A percentile compares a stretch with the other conserved stretches of the same genome.
phyloP scores from a whole-genome alignment of 768 basidiomycete genomes.

The Kwoniella europaea region DNA sequence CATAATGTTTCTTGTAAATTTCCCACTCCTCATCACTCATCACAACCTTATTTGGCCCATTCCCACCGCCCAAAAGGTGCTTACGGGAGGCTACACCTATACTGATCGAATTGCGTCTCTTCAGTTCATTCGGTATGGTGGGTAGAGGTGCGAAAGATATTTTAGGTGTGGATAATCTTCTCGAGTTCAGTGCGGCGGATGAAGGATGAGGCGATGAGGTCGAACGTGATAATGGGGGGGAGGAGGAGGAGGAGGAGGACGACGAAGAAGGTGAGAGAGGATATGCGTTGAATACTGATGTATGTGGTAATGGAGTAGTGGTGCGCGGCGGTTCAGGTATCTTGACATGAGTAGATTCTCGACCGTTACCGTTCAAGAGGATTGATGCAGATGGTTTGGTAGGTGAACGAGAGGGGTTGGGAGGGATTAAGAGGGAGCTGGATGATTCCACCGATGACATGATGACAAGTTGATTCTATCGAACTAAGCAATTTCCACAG shows the following conservation, averaged over 20 bases:
- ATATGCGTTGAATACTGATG: slow-evolving; percentile 46
- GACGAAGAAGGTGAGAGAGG: slow-evolving; percentile 43
- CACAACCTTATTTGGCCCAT: slow-evolving; percentile 25
- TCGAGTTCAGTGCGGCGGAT: slow-evolving; percentile 11
- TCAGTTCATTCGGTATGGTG: slow-evolving; percentile 44
- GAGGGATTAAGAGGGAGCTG: slow-evolving; percentile 36
- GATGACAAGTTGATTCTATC: background rate
- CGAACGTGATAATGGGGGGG: slow-evolving; percentile 24
- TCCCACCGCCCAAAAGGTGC: slow-evolving; percentile 34
- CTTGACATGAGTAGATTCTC: slow-evolving; percentile 47
- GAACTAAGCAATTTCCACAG: no score
- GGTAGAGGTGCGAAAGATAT: slow-evolving; percentile 53
- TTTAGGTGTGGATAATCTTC: slow-evolving; percentile 22
- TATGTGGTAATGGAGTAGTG: slow-evolving; percentile 13
- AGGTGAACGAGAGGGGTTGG: slow-evolving; percentile 35
- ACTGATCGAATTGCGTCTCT: slow-evolving; percentile 48
- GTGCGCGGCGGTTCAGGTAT: slow-evolving; percentile 59
- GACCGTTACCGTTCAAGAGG: slow-evolving; percentile 36
- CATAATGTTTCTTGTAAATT: slow-evolving; percentile 44
- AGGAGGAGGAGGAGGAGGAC: slow-evolving; percentile 36
- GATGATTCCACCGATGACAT: slow-evolving; percentile 19
- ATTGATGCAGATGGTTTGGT: slow-evolving; percentile 37
- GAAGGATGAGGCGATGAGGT: slow-evolving; percentile 29
- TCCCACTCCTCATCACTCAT: slow-evolving; percentile 54
- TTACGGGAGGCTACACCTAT: slow-evolving; percentile 53